Percentiles rank a stretch among this genome's conserved stretches.
Evolutionary conservation across 441 rosid species (phyloP).

Genomic region (Omphalea diandra): DNA sequence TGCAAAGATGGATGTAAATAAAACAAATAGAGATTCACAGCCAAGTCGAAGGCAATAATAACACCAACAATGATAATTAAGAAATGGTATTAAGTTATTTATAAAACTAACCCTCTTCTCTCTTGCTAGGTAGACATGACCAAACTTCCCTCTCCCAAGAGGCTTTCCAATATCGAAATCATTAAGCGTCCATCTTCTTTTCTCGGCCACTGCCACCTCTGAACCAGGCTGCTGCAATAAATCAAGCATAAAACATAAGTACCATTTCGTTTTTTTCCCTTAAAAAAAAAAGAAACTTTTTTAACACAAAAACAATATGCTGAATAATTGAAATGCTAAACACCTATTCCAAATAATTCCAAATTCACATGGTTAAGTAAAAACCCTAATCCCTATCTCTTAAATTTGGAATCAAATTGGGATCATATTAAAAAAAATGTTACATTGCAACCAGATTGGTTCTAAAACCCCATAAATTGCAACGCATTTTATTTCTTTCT

Average conservation of each 20-base stretch:
- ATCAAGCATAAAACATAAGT: background rate
- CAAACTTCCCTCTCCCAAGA: conserved; percentile 93
- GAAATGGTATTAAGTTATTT: background rate
- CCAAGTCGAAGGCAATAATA: background rate
- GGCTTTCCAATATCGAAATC: conserved; percentile 98
- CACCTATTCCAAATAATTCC: too few relatives aligned
- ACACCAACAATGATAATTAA: background rate
- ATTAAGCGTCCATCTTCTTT: conserved; percentile 76
- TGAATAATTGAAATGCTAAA: too few relatives aligned
- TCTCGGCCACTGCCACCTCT: conserved; percentile 51
- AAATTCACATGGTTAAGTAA: too few relatives aligned
- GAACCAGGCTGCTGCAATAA: conserved; percentile 48
- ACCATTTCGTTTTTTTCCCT: too few relatives aligned
- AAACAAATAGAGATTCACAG: background rate
- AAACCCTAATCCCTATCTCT: too few relatives aligned
- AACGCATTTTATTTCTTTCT: too few relatives aligned
- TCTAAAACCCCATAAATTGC: background rate
- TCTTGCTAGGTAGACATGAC: conserved; percentile 91
- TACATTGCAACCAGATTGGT: background rate
- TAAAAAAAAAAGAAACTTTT: background rate
- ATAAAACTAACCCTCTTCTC: conserved; percentile 67
- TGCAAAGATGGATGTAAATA: background rate
- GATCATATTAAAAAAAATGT: too few relatives aligned
- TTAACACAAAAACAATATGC: too few relatives aligned
- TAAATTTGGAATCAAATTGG: too few relatives aligned